Percentiles rank a stretch among this genome's conserved stretches.
Conservation (phyloP, 257 asterid genomes). For the Solanum medicagineum region DNA sequence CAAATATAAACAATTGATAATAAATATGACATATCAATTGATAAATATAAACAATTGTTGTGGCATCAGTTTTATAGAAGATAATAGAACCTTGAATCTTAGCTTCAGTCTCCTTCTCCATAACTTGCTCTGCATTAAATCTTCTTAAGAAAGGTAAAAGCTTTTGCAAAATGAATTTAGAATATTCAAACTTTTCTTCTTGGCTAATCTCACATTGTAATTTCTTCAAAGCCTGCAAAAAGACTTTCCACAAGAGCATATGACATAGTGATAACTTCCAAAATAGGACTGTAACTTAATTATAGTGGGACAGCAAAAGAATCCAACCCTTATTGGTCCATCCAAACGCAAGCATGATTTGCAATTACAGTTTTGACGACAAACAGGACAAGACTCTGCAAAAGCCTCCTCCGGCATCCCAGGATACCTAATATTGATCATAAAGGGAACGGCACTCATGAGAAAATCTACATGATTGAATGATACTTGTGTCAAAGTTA, state of each 20-base stretch:
- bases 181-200: constrained; percentile 34
- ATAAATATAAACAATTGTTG: neutral
- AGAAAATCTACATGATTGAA: neutral
- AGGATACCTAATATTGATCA: constrained; percentile 59
- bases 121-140: constrained; percentile 44
- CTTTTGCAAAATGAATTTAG: constrained; percentile 36
- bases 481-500: neutral
- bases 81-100: constrained; percentile 40
- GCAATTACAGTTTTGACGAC: constrained; percentile 78
- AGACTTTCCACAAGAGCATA: neutral
- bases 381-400: constrained; percentile 73
- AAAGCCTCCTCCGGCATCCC: constrained; percentile 53
- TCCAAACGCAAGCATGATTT: constrained; percentile 73
- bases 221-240: constrained; percentile 8
- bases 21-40: neutral
- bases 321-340: constrained; percentile 48
- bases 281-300: neutral
- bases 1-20: no score
- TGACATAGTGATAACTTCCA: neutral
- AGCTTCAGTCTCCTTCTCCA: constrained; percentile 73
- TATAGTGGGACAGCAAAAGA: neutral
- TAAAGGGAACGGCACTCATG: neutral
- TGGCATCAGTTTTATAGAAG: neutral
- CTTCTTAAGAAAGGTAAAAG: constrained; percentile 70
- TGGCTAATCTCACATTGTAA: constrained; percentile 10